phyloP scores from a whole-genome alignment of 2,329 filamentous ascomycete genomes.

The Colletotrichum melonis region DNA sequence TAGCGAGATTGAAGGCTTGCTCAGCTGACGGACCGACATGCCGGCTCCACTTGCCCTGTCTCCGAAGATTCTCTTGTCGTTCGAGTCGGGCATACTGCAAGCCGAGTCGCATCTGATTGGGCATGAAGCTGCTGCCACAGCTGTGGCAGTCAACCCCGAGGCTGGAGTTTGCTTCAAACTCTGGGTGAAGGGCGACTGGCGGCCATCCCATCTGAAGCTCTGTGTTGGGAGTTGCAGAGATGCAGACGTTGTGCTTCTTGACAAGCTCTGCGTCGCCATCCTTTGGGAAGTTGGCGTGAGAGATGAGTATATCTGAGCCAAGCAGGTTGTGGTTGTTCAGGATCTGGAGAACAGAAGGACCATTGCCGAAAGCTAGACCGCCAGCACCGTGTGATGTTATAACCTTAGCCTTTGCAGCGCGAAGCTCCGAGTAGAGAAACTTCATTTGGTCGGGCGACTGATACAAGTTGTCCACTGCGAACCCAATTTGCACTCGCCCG shows the following conservation, averaged over 20 bases:
- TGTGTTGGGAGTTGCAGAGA: conserved; percentile 60
- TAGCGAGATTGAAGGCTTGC: conserved; percentile 61
- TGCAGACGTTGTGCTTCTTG: conserved; percentile 43
- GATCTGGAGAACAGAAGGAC: neutral
- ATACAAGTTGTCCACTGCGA: conserved; percentile 56
- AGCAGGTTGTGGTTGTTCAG: conserved; percentile 26
- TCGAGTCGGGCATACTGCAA: conserved; percentile 38
- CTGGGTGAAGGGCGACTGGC: neutral
- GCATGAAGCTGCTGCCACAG: conserved; percentile 15
- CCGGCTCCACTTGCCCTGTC: conserved; percentile 38
- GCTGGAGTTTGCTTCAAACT: conserved; percentile 32
- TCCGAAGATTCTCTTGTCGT: conserved; percentile 39
- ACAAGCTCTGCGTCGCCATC: conserved; percentile 49
- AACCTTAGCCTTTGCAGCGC: conserved; percentile 48
- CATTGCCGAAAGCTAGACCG: neutral
- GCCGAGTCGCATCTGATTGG: conserved; percentile 37
- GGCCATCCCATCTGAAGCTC: conserved; percentile 61
- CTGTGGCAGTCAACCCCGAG: conserved; percentile 44
- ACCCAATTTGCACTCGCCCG: conserved; percentile 52
- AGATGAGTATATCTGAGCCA: conserved; percentile 35
- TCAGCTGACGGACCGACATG: neutral
- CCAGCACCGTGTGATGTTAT: conserved; percentile 46
- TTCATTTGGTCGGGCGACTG: conserved; percentile 50
- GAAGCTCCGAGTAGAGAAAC: conserved; percentile 49
- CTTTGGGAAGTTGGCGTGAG: conserved; percentile 44